Conservation (phyloP, 1,139 yeast genomes). For the Yamadazyma sp. region DNA sequence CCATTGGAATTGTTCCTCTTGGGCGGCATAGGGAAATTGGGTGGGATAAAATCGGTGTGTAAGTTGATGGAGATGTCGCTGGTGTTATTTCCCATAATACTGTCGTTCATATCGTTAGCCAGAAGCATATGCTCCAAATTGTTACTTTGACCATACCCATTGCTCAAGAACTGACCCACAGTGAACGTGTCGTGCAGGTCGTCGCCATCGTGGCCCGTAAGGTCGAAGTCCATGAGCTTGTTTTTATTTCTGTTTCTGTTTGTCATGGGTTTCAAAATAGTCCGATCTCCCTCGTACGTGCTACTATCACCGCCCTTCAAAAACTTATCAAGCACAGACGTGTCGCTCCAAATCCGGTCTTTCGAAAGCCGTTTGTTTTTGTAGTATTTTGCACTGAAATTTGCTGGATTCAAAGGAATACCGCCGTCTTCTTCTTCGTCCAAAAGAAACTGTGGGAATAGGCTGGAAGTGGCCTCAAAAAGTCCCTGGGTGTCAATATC, state of each 20-base stretch:
- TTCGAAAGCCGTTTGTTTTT: constrained; percentile 33
- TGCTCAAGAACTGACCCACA: constrained; percentile 37
- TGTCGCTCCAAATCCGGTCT: constrained; percentile 39
- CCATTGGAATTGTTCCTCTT: constrained; percentile 13
- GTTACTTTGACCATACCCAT: constrained; percentile 29
- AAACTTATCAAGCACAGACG: constrained; percentile 28
- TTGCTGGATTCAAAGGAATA: constrained; percentile 36
- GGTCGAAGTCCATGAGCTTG: no score
- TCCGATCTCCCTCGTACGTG: constrained; percentile 27
- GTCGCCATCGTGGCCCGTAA: no score
- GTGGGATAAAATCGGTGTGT: constrained; percentile 29
- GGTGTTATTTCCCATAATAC: constrained; percentile 24
- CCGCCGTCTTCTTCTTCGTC: constrained; percentile 47
- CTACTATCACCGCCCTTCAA: constrained; percentile 16
- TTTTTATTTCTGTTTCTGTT: background rate
- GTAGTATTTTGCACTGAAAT: constrained; percentile 39
- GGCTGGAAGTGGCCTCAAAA: constrained; percentile 35
- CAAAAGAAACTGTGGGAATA: constrained; percentile 37
- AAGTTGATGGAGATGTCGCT: constrained; percentile 34
- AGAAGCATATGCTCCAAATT: constrained; percentile 15
- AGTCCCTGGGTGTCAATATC: constrained; percentile 42
- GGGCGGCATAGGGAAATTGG: constrained; percentile 18
- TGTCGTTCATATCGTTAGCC: constrained; percentile 25
- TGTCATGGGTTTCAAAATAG: constrained; percentile 29
- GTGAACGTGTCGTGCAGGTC: constrained; percentile 17